Conservation (phyloP, 805 yeast species). For the Blastobotrys muscicola region DNA sequence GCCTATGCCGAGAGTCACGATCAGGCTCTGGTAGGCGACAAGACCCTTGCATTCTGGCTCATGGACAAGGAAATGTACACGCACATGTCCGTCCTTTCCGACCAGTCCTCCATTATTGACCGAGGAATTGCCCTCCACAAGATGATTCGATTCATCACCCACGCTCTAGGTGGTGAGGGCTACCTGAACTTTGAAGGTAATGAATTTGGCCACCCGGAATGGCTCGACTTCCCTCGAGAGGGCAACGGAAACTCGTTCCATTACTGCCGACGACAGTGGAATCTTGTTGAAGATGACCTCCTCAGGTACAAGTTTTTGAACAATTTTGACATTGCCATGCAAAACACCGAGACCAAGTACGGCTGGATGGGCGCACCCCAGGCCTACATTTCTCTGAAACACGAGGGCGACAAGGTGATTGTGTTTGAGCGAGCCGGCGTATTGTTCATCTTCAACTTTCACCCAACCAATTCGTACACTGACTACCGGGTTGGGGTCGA, state of each 20-base stretch:
- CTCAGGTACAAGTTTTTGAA: conserved; percentile 71
- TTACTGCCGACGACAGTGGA: conserved; percentile 93
- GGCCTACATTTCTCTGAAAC: conserved; percentile 80
- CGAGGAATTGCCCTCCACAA: conserved; percentile 89
- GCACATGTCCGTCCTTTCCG: conserved; percentile 73
- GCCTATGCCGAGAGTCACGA: conserved; percentile 94
- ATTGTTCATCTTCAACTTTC: conserved; percentile 81
- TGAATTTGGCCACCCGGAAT: conserved; percentile 98
- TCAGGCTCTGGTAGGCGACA: conserved; percentile 96
- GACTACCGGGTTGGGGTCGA: conserved; percentile 92
- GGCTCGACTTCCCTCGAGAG: conserved; percentile 93
- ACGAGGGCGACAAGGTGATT: conserved; percentile 80
- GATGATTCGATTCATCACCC: conserved; percentile 79
- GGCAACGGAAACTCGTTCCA: conserved; percentile 85
- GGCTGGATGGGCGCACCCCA: conserved; percentile 65
- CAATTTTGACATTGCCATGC: conserved; percentile 81
- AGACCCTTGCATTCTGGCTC: conserved; percentile 92
- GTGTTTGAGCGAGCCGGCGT: conserved; percentile 84
- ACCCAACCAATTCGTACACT: conserved; percentile 70
- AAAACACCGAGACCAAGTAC: conserved; percentile 56
- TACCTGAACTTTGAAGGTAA: conserved; percentile 94
- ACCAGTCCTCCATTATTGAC: conserved; percentile 67
- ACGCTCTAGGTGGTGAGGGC: conserved; percentile 93
- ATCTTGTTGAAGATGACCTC: conserved; percentile 68
- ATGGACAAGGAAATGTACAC: conserved; percentile 99